phyloP scores from a whole-genome alignment of 2,329 filamentous ascomycete species.

The Lecanoromycetidae sp. region DNA sequence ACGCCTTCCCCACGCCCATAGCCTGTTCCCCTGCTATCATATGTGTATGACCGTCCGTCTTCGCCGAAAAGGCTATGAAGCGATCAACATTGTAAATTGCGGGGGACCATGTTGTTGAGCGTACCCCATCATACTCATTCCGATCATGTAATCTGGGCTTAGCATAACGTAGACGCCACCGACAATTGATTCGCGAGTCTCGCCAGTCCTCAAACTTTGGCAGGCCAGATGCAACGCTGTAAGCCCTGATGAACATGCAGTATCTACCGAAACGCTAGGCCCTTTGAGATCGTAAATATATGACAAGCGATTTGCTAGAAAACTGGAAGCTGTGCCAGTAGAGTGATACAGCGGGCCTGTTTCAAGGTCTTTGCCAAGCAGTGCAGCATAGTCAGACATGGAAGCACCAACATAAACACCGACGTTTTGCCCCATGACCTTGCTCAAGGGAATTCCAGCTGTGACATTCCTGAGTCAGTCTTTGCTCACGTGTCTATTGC shows the following conservation, averaged over 20 bases:
- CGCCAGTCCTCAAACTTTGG: conserved; percentile 21
- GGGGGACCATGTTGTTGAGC: no score
- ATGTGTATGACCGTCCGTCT: conserved; percentile 41
- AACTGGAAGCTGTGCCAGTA: neutral
- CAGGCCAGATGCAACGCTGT: conserved; percentile 13
- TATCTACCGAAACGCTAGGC: conserved; percentile 5
- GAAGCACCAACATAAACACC: no score
- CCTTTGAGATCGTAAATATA: conserved; percentile 6
- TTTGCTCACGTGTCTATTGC: no score
- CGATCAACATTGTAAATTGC: no score
- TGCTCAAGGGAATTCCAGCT: conserved; percentile 4
- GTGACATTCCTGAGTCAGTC: no score
- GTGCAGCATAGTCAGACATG: conserved; percentile 2
- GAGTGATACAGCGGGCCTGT: neutral
- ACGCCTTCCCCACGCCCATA: conserved; percentile 44
- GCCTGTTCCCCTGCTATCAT: conserved; percentile 36
- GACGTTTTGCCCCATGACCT: no score
- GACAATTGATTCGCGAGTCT: neutral
- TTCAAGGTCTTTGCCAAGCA: neutral
- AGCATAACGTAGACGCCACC: conserved; percentile 7
- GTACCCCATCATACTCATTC: conserved; percentile 1
- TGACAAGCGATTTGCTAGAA: conserved; percentile 16
- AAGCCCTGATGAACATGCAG: conserved; percentile 1
- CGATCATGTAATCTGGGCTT: neutral
- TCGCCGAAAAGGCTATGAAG: no score